Evolutionary conservation across 257 asterid genomes (phyloP).

Genomic region (Fraxinus anomala): DNA sequence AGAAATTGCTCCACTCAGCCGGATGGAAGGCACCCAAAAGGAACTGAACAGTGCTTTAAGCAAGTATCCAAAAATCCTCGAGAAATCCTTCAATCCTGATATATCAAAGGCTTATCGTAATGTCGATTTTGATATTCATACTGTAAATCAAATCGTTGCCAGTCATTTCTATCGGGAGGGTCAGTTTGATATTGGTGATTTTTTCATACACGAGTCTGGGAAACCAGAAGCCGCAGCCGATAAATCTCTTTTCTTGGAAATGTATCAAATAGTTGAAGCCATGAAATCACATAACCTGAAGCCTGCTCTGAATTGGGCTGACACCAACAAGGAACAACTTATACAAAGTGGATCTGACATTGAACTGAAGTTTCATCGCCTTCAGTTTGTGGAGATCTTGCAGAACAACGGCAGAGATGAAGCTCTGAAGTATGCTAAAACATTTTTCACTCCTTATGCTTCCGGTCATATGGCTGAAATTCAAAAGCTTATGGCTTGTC

Average conservation of each 20-base stretch:
- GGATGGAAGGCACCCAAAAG: slow-evolving; percentile 77
- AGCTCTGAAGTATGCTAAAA: slow-evolving; percentile 70
- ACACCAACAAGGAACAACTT: slow-evolving; percentile 58
- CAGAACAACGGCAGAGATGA: slow-evolving; percentile 70
- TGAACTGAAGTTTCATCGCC: slow-evolving; percentile 77
- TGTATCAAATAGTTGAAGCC: slow-evolving; percentile 79
- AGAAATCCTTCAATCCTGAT: slow-evolving; percentile 77
- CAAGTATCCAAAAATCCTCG: slow-evolving; percentile 83
- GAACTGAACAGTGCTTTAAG: slow-evolving; percentile 71
- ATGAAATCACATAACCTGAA: slow-evolving; percentile 62
- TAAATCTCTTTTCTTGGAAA: slow-evolving; percentile 62
- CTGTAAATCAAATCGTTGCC: slow-evolving; percentile 73
- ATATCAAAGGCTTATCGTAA: slow-evolving; percentile 84
- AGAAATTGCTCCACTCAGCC: slow-evolving; percentile 69
- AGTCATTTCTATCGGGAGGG: slow-evolving; percentile 87
- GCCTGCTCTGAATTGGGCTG: slow-evolving; percentile 86
- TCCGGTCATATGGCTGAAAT: slow-evolving; percentile 64
- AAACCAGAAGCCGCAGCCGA: slow-evolving; percentile 56
- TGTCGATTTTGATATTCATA: slow-evolving; percentile 63
- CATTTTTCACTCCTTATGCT: slow-evolving; percentile 62
- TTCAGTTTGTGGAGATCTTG: slow-evolving; percentile 74
- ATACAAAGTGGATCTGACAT: slow-evolving; percentile 61
- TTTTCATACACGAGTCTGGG: slow-evolving; percentile 54
- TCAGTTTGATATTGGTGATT: slow-evolving; percentile 79
- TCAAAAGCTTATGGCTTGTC: slow-evolving; percentile 80